Evolutionary conservation across 208 protist species (phyloP), one percentile per base, ranked within the genome.

Genomic region (Jaenimonas drosophilae): DNA sequence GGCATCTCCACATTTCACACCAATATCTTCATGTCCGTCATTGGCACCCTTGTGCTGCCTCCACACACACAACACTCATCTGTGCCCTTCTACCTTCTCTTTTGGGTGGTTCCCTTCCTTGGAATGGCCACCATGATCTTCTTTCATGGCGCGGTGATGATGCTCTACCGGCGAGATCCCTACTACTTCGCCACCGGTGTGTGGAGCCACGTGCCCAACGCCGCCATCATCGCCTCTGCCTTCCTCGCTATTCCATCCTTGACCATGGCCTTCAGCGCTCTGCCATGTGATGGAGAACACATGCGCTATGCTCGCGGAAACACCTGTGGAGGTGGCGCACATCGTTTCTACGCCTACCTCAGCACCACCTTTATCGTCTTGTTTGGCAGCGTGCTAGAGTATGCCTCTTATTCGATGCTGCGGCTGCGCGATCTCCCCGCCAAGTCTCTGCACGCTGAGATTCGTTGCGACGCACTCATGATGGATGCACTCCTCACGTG

Each of bases 211-310:
- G 26, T 45, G 17, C 23, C 7, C 3, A 27, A 44, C 25, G 41
- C 16, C 26, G 39, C 31, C 21, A 36, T 33, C 4, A 4, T 33
- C 3, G 28, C 51, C 1, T 11, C 21, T 25, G 14, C 49, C 1
- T 50, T 20, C 21, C 12, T 58, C 2, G 23, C 29, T 14, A 29
- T 58, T 20, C 57, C 57, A 37, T 44, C 39, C 24, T 38, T 54
- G 34, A 28, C 40, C 5, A 5, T 64, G 14, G 0, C 49, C 27
- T 38, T 34, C 17, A 12, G 27, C 20, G 16, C 26, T 20, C 24
- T 64, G 9, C 57, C 57, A 20, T 64, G 57, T 30, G 30, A 51
- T 40, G 38, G 38, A 30, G 27, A 44, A 6, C 40, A 4, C 20
- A 54, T 64, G 40, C 9, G 19, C 1, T 58, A 58, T 30, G 7